phyloP scores from a whole-genome alignment of 202 grass and related monocot species.

The Setaria italica region DNA sequence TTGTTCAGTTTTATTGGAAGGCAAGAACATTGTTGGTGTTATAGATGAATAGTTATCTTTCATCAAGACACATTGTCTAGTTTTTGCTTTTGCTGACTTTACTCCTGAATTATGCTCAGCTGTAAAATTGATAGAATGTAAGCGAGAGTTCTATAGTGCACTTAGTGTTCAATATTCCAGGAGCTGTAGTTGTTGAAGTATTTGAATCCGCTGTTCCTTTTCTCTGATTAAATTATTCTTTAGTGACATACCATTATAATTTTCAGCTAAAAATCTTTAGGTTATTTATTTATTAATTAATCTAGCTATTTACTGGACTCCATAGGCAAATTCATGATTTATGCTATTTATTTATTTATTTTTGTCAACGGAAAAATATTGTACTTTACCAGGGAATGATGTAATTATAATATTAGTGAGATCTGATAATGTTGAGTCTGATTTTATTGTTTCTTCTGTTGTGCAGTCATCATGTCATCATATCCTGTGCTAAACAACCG shows the following conservation, averaged over 20 bases:
- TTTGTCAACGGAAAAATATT: neutral
- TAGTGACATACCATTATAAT: neutral
- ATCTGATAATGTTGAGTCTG: neutral
- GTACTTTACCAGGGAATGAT: neutral
- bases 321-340: conserved; percentile 13
- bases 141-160: neutral
- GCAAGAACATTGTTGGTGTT: neutral
- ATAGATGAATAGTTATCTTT: neutral
- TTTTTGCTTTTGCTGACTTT: neutral
- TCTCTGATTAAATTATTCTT: neutral
- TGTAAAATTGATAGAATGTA: neutral
- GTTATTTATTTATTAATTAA: neutral
- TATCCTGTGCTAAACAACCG: conserved; percentile 91
- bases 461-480: conserved; percentile 67
- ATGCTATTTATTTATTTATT: neutral
- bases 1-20: neutral
- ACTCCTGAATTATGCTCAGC: neutral
- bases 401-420: neutral
- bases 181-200: neutral
- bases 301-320: neutral
- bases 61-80: neutral
- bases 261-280: neutral
- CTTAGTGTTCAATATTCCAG: neutral
- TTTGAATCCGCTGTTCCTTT: neutral
- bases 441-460: conserved; percentile 35